phyloP scores from a whole-genome alignment of 73 alveolate genomes.

The Breviolum minutum region DNA sequence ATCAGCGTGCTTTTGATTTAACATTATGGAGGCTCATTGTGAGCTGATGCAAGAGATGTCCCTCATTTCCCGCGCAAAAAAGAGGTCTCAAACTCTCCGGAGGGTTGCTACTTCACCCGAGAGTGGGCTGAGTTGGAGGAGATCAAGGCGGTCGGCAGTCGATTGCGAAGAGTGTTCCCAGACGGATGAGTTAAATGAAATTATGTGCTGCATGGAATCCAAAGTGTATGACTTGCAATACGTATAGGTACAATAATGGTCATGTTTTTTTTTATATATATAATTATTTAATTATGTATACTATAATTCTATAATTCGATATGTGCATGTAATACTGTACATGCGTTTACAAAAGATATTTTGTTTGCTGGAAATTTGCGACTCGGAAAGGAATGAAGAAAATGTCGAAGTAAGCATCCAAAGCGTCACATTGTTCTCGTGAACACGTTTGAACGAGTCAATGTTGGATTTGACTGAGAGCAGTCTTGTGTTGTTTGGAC shows the following conservation, averaged over 20 bases:
- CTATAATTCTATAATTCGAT: too few species aligned
- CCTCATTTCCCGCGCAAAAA: not conserved
- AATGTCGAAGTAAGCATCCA: too few species aligned
- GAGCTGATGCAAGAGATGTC: not conserved
- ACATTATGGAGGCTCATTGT: too few species aligned
- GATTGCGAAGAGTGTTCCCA: not conserved
- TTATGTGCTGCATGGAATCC: not conserved
- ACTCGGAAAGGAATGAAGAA: too few species aligned
- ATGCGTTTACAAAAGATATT: not conserved
- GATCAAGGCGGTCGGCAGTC: not conserved
- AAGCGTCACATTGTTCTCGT: too few species aligned
- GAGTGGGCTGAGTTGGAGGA: constrained; percentile 14
- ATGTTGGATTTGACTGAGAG: too few species aligned
- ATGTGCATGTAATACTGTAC: not conserved
- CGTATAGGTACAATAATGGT: not conserved
- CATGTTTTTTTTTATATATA: not conserved
- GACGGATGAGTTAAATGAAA: not conserved
- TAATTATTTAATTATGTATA: not conserved
- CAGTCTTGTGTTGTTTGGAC: too few species aligned
- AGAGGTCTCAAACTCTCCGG: constrained; percentile 2
- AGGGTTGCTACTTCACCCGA: constrained; percentile 41
- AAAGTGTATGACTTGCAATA: too few species aligned
- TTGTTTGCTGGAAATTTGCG: not conserved
- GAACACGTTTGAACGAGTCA: too few species aligned
- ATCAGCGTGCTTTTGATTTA: too few species aligned